Conservation (phyloP, 441 rosid genomes). For the Gossypium laxum region DNA sequence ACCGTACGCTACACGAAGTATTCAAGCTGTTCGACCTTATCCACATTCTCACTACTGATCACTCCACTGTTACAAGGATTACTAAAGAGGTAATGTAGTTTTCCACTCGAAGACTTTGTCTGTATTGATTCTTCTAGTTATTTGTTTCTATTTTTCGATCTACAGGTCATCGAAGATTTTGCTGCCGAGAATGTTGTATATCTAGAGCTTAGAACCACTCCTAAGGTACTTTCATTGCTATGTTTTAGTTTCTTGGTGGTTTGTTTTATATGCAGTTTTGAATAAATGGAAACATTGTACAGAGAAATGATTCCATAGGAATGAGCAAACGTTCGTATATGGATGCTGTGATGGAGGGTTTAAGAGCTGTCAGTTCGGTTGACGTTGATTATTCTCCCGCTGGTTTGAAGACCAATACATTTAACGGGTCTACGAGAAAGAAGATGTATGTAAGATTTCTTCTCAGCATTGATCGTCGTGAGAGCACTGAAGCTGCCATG, state of each 20-base stretch:
- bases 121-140: background rate
- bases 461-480: constrained; percentile 94
- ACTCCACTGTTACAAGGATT: constrained; percentile 69
- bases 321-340: constrained; percentile 92
- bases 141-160: constrained; percentile 6
- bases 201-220: constrained; percentile 86
- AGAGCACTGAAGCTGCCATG: constrained; percentile 72
- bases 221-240: constrained; percentile 49
- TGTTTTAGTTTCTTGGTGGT: background rate
- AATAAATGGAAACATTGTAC: constrained; percentile 18
- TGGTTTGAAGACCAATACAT: constrained; percentile 19
- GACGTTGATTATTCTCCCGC: constrained; percentile 44
- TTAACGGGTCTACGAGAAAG: constrained; percentile 38
- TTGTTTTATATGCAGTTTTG: background rate
- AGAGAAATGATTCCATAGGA: constrained; percentile 73
- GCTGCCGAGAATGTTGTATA: constrained; percentile 66
- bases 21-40: constrained; percentile 90
- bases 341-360: constrained; percentile 78
- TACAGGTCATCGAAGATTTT: constrained; percentile 84
- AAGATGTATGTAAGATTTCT: constrained; percentile 81
- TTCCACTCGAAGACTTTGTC: background rate
- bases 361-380: constrained; percentile 45
- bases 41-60: constrained; percentile 81
- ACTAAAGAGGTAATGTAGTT: constrained; percentile 58
- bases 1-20: constrained; percentile 68